Evolutionary conservation across 2,329 filamentous ascomycete genomes (phyloP), one percentile per base, ranked within the genome.

Genomic region (Penicillium sclerotiorum): DNA sequence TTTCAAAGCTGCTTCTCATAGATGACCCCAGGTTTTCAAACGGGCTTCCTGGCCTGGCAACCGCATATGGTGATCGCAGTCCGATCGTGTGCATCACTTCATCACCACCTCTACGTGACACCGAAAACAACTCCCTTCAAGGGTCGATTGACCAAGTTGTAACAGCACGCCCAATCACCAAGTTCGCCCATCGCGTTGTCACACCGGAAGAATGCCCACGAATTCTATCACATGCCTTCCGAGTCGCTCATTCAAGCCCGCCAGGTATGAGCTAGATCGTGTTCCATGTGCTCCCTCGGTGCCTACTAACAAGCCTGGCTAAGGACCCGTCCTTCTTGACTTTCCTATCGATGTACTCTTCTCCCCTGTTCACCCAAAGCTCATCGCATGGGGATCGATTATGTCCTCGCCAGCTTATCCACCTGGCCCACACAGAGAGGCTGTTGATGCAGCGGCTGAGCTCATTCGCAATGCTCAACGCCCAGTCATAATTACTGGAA

Each of bases 91-190:
- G 70, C 51, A 65, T 79, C 18, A 79, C 76, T 0, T 73, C 69
- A 5, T 76, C 73, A 18, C 68, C 73, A 7, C 74, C 75, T 1
- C 61, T 76, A 2, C 66, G 74, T 27, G 74, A 77, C 49, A 70
- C 72, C 6, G 74, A 77, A 52, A 77, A 71, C 20, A 78, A 78
- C 50, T 67, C 68, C 1, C 69, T 78, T 0, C 75, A 78, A 54
- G 76, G 74, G 6, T 74, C 73, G 37, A 72, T 75, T 49, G 75
- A 79, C 53, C 75, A 78, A 49, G 67, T 77, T 4, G 71, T 77
- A 3, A 63, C 73, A 1, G 67, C 74, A 1, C 71, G 69, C 23
- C 73, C 73, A 0, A 53, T 78, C 30, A 77, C 74, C 7, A 78
- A 77, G 44, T 77, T 77, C 47, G 72, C 70, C 2, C 74, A 77